These are phyloP conservation scores for Alloteropsis angusta DNA, from an alignment of 202 grass and related monocot genomes.

Conservation along the genomic window DNA sequence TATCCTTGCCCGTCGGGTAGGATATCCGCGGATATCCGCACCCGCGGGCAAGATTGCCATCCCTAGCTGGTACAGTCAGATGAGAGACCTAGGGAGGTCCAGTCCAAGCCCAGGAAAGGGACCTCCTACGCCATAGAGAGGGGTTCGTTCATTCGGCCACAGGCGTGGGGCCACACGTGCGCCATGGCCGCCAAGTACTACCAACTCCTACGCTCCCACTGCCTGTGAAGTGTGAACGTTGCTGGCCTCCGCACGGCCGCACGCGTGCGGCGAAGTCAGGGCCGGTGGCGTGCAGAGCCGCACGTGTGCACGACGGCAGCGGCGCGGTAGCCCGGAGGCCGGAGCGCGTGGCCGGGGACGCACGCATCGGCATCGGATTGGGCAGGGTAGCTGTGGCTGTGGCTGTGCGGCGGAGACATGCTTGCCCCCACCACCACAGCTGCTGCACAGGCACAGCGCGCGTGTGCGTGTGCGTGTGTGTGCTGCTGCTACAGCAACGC, in stretches of 20 bases:
- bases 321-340: background rate
- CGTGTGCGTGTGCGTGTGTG: background rate
- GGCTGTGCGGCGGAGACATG: background rate
- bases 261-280: background rate
- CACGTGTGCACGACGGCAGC: background rate
- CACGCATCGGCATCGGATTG: background rate
- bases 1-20: too few species aligned
- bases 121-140: conserved; percentile 3
- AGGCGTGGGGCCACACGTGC: conserved; percentile 32
- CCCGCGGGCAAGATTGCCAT: too few species aligned
- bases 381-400: background rate
- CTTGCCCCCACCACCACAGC: background rate
- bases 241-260: background rate
- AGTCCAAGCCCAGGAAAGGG: background rate
- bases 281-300: background rate
- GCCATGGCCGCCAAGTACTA: conserved; percentile 4
- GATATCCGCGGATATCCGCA: too few species aligned
- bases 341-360: background rate
- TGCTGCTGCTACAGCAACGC: background rate
- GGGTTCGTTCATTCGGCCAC: background rate
- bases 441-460: background rate
- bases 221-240: too few species aligned
- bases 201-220: background rate
- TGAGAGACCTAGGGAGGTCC: conserved; percentile 19
- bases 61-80: background rate